Percentiles rank a stretch among this genome's conserved stretches.
phyloP scores from a whole-genome alignment of 805 yeast genomes.

The Komagataella populi region DNA sequence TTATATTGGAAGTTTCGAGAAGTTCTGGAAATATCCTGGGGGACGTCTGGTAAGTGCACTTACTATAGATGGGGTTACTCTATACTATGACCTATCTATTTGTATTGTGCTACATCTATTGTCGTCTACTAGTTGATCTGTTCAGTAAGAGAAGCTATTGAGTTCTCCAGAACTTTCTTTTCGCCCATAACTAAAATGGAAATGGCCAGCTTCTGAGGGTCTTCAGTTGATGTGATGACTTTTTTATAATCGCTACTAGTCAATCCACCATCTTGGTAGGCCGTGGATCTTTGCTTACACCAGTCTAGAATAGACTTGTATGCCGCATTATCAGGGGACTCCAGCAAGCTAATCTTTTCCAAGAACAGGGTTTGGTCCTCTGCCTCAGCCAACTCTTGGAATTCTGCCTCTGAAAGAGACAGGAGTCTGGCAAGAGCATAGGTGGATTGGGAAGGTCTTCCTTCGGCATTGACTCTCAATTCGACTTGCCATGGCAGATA shows the following conservation, averaged over 20 bases:
- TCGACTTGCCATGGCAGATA: slow-evolving; percentile 25
- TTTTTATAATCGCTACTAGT: slow-evolving; percentile 6
- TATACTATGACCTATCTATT: background rate
- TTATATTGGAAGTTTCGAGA: background rate
- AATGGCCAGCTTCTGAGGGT: slow-evolving; percentile 1
- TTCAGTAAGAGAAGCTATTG: background rate
- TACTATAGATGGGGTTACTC: background rate
- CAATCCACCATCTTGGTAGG: slow-evolving; percentile 5
- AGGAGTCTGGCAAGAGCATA: slow-evolving; percentile 25
- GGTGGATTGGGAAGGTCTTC: slow-evolving; percentile 30
- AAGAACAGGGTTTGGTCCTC: slow-evolving; percentile 1
- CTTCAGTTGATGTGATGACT: slow-evolving; percentile 5
- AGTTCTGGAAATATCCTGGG: background rate
- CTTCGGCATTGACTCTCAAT: slow-evolving; percentile 23
- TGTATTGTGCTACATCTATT: background rate
- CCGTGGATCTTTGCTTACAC: slow-evolving; percentile 7
- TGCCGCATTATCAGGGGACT: slow-evolving; percentile 5
- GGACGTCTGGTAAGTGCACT: background rate
- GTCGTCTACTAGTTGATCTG: background rate
- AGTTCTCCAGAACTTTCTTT: slow-evolving; percentile 5
- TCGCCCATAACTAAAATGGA: slow-evolving; percentile 4
- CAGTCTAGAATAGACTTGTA: slow-evolving; percentile 7
- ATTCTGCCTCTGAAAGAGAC: slow-evolving; percentile 14
- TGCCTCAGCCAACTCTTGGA: slow-evolving; percentile 10
- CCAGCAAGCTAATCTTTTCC: slow-evolving; percentile 2